phyloP scores from a whole-genome alignment of 2,329 filamentous ascomycete genomes.

The Mariannaea sp. region DNA sequence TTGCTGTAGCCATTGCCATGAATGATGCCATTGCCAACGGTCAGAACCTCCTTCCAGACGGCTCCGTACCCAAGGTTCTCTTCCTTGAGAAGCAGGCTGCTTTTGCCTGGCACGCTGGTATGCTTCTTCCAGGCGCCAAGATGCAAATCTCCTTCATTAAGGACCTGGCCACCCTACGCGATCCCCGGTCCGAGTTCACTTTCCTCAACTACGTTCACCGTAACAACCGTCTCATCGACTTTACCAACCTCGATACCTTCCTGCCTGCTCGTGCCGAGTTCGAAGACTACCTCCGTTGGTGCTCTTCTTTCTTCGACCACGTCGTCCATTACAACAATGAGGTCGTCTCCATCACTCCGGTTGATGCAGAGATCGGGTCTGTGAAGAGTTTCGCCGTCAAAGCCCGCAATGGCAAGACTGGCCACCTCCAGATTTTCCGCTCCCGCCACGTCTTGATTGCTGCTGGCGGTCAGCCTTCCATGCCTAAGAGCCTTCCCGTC shows the following conservation, averaged over 20 bases:
- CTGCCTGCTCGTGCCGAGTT: conserved; percentile 85
- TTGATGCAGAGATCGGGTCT: conserved; percentile 52
- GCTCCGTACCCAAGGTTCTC: conserved; percentile 68
- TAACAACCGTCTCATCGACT: conserved; percentile 81
- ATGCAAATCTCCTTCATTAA: conserved; percentile 99
- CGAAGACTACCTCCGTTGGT: conserved; percentile 96
- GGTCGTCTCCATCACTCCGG: conserved; percentile 72
- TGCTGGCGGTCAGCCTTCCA: conserved; percentile 65
- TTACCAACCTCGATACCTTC: conserved; percentile 90
- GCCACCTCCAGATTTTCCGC: conserved; percentile 56
- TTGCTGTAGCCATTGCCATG: conserved; percentile 86
- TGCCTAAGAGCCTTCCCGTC: conserved; percentile 71
- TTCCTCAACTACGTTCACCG: conserved; percentile 92
- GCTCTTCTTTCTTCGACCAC: conserved; percentile 76
- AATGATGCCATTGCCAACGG: conserved; percentile 73
- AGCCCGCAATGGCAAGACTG: conserved; percentile 65
- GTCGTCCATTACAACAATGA: conserved; percentile 78
- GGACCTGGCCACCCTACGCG: conserved; percentile 86
- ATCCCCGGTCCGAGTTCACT: conserved; percentile 89
- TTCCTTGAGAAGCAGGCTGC: conserved; percentile 84
- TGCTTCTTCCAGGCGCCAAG: conserved; percentile 89
- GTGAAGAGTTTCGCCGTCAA: conserved; percentile 71
- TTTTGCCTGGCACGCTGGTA: conserved; percentile 94
- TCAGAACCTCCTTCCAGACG: conserved; percentile 47
- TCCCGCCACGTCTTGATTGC: conserved; percentile 69